Evolutionary conservation across 2,329 filamentous ascomycete species (phyloP), one percentile per base, ranked within the genome.

Genomic region (Aspergillus pseudoviridinutans): DNA sequence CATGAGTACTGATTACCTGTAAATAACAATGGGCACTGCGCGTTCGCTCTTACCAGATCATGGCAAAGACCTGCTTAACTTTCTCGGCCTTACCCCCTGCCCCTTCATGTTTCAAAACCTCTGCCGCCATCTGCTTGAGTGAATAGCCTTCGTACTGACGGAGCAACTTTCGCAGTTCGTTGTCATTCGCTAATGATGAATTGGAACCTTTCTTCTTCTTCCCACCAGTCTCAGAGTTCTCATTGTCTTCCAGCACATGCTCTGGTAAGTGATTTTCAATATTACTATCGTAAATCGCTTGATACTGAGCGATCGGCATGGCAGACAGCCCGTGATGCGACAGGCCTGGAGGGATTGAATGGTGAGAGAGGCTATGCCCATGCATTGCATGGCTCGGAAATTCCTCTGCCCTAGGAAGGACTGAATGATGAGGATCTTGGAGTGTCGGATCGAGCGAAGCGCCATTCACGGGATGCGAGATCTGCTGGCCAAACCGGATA

Each of bases 21-120:
- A 5, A 27, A 24, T 29, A 49, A 5, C 38, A 25, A 20, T 38
- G n/a, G 14, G 46, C 12, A 28, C 3, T 61, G 28, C 20, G 29
- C 4, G 24, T n/a, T n/a, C 22, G 38, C 75, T 66, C 75, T 66
- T 73, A 80, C 78, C 78, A 80, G 56, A 80, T 74, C 78, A 80
- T 80, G 41, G 78, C 78, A 66, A 80, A 80, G 55, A 80, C 77
- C 65, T 80, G 78, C 64, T 80, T 80, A 44, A 79, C 77, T 62
- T 80, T 80, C 62, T 80, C 78, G 17, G 78, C 77, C 64, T 79
- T 80, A 14, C 78, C 78, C 27, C 79, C 78, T 42, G 73, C 72
- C 17, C 78, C 76, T 67, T 81, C 79, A 58, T 79, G 76, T 56
- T 78, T 78, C 63, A 80, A 71, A 6, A 80, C 78, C 62, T 80